phyloP scores from a whole-genome alignment of 768 basidiomycete species.

The Lactifluus volemus region DNA sequence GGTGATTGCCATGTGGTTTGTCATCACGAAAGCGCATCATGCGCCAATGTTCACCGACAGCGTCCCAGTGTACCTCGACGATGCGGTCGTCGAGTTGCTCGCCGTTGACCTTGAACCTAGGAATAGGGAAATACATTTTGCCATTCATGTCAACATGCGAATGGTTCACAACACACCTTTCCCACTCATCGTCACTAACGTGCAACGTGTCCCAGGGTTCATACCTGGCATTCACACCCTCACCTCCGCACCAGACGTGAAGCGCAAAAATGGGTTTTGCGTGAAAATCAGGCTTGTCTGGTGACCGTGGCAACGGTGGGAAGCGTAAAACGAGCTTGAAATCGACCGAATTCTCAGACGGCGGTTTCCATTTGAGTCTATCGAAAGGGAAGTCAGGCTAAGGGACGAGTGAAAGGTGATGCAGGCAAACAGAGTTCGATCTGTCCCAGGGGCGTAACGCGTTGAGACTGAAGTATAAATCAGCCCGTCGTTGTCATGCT shows the following conservation, averaged over 20 bases:
- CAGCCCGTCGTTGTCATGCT: conserved; percentile 92
- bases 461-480: conserved; percentile 91
- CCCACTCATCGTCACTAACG: conserved; percentile 89
- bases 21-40: conserved; percentile 94
- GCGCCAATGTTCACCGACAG: conserved; percentile 57
- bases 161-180: conserved; percentile 48
- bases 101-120: conserved; percentile 72
- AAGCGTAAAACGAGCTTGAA: conserved; percentile 96
- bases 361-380: conserved; percentile 98
- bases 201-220: conserved; percentile 81
- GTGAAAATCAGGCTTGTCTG: conserved; percentile 61
- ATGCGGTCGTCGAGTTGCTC: conserved; percentile 92
- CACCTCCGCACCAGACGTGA: conserved; percentile 73
- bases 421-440: conserved; percentile 64
- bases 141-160: neutral
- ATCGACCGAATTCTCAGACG: conserved; percentile 95
- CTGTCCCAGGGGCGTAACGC: conserved; percentile 73
- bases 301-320: conserved; percentile 50
- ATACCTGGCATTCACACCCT: conserved; percentile 47
- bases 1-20: conserved; percentile 89
- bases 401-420: neutral
- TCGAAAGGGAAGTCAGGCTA: neutral
- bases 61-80: conserved; percentile 91
- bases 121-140: neutral
- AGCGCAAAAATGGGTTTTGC: conserved; percentile 84